phyloP scores from a whole-genome alignment of 225 moss, liverwort and hornwort species.

The Sphagnum tenellum region DNA sequence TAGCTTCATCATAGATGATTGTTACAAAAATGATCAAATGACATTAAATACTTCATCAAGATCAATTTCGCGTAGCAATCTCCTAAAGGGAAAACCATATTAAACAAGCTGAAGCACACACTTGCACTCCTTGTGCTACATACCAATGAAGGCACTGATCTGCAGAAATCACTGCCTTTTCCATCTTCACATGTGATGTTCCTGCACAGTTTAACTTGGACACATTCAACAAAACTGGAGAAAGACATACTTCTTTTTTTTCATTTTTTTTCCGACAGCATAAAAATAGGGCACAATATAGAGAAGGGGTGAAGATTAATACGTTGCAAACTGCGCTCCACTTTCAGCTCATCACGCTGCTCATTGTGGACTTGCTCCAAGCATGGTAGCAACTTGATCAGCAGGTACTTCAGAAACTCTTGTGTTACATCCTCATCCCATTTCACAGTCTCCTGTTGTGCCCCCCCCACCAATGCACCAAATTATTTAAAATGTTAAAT shows the following conservation, averaged over 20 bases:
- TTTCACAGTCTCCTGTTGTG: too few relatives aligned
- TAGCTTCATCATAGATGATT: too few relatives aligned
- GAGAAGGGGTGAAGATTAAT: not conserved
- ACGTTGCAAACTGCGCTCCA: conserved; percentile 64
- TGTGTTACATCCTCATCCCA: conserved; percentile 6
- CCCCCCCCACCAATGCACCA: not conserved
- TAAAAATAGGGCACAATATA: too few relatives aligned
- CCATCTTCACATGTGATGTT: conserved; percentile 22
- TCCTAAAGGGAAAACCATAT: not conserved
- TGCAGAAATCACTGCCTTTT: conserved; percentile 28
- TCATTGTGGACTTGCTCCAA: conserved; percentile 59
- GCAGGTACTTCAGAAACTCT: conserved; percentile 40
- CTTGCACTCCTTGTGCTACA: not conserved
- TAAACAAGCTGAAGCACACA: too few relatives aligned
- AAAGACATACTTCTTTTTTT: too few relatives aligned
- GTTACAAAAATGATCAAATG: too few relatives aligned
- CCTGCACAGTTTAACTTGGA: conserved; percentile 15
- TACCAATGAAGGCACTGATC: conserved; percentile 88
- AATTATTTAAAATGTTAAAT: conserved; percentile 9
- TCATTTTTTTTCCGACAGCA: too few relatives aligned
- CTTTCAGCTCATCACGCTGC: conserved; percentile 64
- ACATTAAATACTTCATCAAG: too few relatives aligned
- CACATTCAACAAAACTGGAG: not conserved
- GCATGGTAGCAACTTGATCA: conserved; percentile 53
- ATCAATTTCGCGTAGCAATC: not conserved